Conservation (phyloP, 345 rosid species). For the Rhodamnia rubescens region DNA sequence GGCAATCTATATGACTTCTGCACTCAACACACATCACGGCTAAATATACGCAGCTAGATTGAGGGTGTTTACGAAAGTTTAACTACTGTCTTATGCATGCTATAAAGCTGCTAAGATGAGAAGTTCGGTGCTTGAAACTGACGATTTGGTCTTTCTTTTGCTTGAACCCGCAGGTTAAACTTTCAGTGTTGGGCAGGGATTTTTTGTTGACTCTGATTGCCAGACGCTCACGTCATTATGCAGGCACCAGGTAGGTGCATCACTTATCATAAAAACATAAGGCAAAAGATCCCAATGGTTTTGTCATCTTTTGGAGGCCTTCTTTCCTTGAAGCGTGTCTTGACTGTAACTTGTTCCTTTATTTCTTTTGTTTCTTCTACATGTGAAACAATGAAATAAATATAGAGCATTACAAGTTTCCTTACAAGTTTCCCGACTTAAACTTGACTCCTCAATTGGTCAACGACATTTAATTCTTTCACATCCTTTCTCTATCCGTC, state of each 20-base stretch:
- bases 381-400: background rate
- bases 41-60: background rate
- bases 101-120: background rate
- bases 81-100: background rate
- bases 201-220: slow-evolving; percentile 70
- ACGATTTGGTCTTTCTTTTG: slow-evolving; percentile 5
- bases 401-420: background rate
- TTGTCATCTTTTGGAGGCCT: background rate
- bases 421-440: background rate
- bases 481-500: background rate
- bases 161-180: slow-evolving; percentile 42
- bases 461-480: background rate
- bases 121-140: background rate
- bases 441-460: background rate
- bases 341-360: background rate
- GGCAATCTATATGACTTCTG: background rate
- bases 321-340: background rate
- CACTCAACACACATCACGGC: background rate
- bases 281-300: background rate
- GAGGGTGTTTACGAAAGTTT: background rate
- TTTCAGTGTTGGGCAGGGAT: slow-evolving; percentile 48
- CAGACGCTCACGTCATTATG: slow-evolving; percentile 88
- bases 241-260: slow-evolving; percentile 80
- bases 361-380: background rate
- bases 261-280: background rate